Evolutionary conservation across 805 yeast species (phyloP), one percentile per base, ranked within the genome.

Genomic region (Candida pini): DNA sequence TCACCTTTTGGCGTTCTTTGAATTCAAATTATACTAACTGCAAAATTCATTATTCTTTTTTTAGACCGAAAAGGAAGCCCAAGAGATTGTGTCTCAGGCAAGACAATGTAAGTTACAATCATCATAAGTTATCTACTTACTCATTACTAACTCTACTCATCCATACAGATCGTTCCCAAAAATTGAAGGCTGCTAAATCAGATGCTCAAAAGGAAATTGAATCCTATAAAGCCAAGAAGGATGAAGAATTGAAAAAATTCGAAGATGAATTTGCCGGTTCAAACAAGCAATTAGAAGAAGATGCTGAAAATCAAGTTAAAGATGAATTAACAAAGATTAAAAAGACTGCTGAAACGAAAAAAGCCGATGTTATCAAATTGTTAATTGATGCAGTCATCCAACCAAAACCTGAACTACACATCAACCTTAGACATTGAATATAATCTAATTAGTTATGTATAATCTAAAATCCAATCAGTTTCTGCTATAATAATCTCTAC

Each of bases 1-100:
- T 22, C 7, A 7, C 25, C 25, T 12, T 12, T 5, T 22, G 13
- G 5, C 8, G 4, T 4, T 12, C 25, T 4, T 12, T 22, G 5
- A 7, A 4, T n/a, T 22, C 25, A 7, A 22, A 12, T 13, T 8
- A 28, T 36, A 35, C 39, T 38, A 36, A 40, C 44, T 22, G 5
- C 7, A 5, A 7, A 19, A 10, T 21, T 18, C 9, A 14, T 5
- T 22, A 24, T 9, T 6, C 9, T 28, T 21, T 16, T 9, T 38
- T 40, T 55, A 83, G 71, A 95, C 97, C 43, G 98, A 92, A 68
- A 87, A 84, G 65, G 90, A 86, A 53, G 97, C 98, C n/a, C 97
- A 95, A 51, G 89, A 81, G 50, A 84, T 89, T 45, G 97, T 92
- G 42, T 73, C 89, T 53, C 82, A 83, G 58, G 97, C 98, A 17